Evolutionary conservation across 2,329 filamentous ascomycete species (phyloP).

Genomic region (Colletotrichum australisinense): DNA sequence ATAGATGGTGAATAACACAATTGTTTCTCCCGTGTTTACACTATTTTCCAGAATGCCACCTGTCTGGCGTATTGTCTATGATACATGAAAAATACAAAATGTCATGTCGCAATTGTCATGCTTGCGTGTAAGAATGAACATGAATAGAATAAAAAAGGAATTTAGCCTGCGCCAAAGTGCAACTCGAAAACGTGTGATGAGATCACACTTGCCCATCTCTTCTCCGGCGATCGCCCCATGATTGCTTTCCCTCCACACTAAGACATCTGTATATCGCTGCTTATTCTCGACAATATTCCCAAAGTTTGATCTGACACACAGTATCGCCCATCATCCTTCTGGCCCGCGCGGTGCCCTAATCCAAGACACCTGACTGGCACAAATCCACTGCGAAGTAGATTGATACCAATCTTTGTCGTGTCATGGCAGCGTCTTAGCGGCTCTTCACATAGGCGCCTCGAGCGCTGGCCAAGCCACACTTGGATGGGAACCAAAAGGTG

Average conservation of each 20-base stretch:
- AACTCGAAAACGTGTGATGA: conserved; percentile 3
- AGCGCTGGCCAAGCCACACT: conserved; percentile 27
- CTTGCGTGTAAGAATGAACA: not conserved
- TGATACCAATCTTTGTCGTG: conserved; percentile 4
- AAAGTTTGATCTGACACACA: conserved; percentile 15
- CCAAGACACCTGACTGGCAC: conserved; percentile 16
- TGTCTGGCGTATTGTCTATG: conserved; percentile 4
- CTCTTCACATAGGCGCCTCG: conserved; percentile 13
- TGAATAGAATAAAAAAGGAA: not conserved
- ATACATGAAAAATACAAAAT: not conserved
- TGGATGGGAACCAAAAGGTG: not conserved
- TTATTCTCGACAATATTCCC: not conserved
- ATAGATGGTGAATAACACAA: not conserved
- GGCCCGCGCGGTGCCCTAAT: conserved; percentile 4
- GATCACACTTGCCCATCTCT: not conserved
- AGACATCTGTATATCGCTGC: not conserved
- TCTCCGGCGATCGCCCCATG: not conserved
- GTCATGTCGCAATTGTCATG: not conserved
- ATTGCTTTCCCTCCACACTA: not conserved
- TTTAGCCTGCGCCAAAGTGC: not conserved
- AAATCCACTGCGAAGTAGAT: not conserved
- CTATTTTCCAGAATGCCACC: not conserved
- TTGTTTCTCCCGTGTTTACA: not conserved
- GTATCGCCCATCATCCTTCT: not conserved
- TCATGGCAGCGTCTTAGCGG: conserved; percentile 25